Percentiles rank a stretch among this genome's conserved stretches.
Evolutionary conservation across 108 stramenopile species (phyloP).

Genomic region (Seminavis robusta): DNA sequence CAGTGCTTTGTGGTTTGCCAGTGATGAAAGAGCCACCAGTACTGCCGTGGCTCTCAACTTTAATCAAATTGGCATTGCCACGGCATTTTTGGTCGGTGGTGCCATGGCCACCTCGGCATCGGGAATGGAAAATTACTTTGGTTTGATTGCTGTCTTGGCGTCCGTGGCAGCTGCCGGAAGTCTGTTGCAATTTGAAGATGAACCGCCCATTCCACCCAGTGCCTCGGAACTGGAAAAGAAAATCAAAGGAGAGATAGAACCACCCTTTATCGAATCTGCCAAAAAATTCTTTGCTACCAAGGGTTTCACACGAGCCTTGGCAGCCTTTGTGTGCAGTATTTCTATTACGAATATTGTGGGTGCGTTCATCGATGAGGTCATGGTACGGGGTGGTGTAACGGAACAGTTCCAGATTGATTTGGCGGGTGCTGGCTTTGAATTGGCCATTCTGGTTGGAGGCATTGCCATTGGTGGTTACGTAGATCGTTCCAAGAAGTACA

Average conservation of each 20-base stretch:
- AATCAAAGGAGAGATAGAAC: conserved; percentile 59
- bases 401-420: conserved; percentile 74
- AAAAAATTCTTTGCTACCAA: conserved; percentile 61
- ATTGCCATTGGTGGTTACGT: conserved; percentile 85
- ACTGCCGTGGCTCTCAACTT: conserved; percentile 72
- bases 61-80: conserved; percentile 81
- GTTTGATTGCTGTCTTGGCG: conserved; percentile 38
- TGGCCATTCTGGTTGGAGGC: conserved; percentile 81
- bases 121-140: conserved; percentile 54
- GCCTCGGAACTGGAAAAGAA: conserved; percentile 58
- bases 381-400: conserved; percentile 78
- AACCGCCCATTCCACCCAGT: conserved; percentile 55
- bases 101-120: conserved; percentile 33
- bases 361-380: conserved; percentile 87
- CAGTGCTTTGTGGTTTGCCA: conserved; percentile 62
- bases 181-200: conserved; percentile 52
- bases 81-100: conserved; percentile 71
- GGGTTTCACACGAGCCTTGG: conserved; percentile 65
- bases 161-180: conserved; percentile 43
- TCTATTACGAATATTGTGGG: conserved; percentile 85
- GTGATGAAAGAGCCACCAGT: conserved; percentile 54
- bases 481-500: conserved; percentile 82
- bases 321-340: conserved; percentile 79
- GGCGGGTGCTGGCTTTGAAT: conserved; percentile 89
- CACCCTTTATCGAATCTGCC: conserved; percentile 76